Conservation (phyloP, 2,329 filamentous ascomycete species). For the Intubia oerlemansii region DNA sequence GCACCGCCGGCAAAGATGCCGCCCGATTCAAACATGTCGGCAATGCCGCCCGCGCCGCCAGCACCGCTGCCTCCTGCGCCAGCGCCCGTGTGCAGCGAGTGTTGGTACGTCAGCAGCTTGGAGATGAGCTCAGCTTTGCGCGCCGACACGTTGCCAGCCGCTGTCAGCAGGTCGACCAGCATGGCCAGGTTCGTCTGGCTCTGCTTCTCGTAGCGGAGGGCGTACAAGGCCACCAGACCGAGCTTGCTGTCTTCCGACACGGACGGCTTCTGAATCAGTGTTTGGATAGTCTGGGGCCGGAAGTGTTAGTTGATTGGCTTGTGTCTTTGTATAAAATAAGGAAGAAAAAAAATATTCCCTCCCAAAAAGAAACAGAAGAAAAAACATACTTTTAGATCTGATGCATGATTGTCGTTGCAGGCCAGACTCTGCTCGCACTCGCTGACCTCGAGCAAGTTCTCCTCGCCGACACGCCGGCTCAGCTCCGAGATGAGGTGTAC, state of each 20-base stretch:
- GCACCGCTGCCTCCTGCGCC: conserved; percentile 58
- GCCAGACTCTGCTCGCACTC: conserved; percentile 93
- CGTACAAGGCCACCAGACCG: conserved; percentile 81
- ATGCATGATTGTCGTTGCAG: conserved; percentile 85
- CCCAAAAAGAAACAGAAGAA: no score
- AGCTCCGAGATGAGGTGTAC: conserved; percentile 90
- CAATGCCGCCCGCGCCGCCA: conserved; percentile 55
- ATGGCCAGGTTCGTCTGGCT: conserved; percentile 63
- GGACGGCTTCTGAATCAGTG: conserved; percentile 57
- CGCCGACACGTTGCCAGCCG: conserved; percentile 60
- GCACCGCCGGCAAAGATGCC: conserved; percentile 67
- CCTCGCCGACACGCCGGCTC: conserved; percentile 65
- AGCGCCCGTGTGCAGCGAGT: conserved; percentile 59
- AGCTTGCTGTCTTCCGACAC: conserved; percentile 72
- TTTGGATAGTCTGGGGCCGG: conserved; percentile 26
- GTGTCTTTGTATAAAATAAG: no score
- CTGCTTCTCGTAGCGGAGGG: conserved; percentile 75
- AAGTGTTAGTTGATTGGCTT: no score
- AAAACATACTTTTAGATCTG: conserved; percentile 58
- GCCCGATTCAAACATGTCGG: conserved; percentile 77
- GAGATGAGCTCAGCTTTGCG: conserved; percentile 60
- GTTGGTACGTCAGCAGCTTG: conserved; percentile 67
- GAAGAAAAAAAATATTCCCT: no score
- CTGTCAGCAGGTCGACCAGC: conserved; percentile 66
- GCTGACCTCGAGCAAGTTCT: conserved; percentile 84